Conservation (phyloP, 2,329 filamentous ascomycete species). For the Rachicladosporium sp. region DNA sequence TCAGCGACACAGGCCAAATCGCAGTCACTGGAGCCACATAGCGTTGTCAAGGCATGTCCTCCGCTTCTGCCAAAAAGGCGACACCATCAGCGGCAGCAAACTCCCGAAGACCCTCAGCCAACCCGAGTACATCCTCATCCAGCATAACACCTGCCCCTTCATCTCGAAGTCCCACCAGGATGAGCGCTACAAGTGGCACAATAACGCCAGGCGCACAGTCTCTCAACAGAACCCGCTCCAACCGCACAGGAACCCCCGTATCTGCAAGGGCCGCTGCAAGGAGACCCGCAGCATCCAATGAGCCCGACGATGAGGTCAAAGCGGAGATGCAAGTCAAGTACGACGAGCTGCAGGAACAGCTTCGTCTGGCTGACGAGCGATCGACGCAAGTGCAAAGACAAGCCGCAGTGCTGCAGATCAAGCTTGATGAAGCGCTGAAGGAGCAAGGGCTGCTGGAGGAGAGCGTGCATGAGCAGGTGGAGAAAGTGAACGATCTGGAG, state of each 20-base stretch:
- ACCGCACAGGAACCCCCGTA: conserved; percentile 51
- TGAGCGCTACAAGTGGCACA: conserved; percentile 1
- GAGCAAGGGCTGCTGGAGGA: conserved; percentile 85
- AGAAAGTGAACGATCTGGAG: conserved; percentile 65
- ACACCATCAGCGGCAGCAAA: conserved; percentile 3
- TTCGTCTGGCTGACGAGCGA: conserved; percentile 60
- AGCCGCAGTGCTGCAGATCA: conserved; percentile 68
- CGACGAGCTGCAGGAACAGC: conserved; percentile 71
- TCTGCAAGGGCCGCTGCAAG: conserved; percentile 61
- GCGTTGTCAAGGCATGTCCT: too few species aligned
- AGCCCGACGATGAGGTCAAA: conserved; percentile 50
- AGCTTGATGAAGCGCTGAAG: conserved; percentile 69
- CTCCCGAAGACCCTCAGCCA: conserved; percentile 3
- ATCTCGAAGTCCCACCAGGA: conserved; percentile 4
- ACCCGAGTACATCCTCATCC: conserved; percentile 1
- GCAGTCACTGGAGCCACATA: not conserved
- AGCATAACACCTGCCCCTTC: not conserved
- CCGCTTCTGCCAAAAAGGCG: conserved; percentile 4
- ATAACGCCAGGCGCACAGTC: not conserved
- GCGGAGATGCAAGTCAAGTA: conserved; percentile 68
- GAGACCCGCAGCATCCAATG: conserved; percentile 33
- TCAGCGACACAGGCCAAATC: not conserved
- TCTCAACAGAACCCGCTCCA: conserved; percentile 43
- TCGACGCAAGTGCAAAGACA: conserved; percentile 70
- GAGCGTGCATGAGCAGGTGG: conserved; percentile 71